Evolutionary conservation across 2,329 filamentous ascomycete species (phyloP).

Genomic region (Exophiala dermatitidis): DNA sequence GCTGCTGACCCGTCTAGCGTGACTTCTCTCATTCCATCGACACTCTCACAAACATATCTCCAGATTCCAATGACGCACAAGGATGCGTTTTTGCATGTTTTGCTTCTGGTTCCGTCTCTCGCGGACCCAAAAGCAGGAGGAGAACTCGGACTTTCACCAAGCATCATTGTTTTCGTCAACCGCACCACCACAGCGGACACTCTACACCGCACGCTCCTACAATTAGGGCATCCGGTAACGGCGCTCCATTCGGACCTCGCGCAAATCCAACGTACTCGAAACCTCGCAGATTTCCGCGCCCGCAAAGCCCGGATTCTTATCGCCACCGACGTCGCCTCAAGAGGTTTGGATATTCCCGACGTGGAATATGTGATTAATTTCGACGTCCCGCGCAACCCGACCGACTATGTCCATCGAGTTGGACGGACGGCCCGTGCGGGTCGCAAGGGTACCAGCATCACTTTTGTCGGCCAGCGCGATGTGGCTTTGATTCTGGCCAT

Average conservation of each 20-base stretch:
- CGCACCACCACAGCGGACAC: conserved; percentile 80
- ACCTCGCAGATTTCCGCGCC: conserved; percentile 85
- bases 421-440: conserved; percentile 93
- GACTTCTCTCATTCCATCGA: conserved; percentile 63
- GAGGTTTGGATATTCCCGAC: conserved; percentile 91
- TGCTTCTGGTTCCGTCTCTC: conserved; percentile 46
- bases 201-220: conserved; percentile 77
- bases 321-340: conserved; percentile 87
- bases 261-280: conserved; percentile 76
- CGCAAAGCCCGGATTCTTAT: conserved; percentile 82
- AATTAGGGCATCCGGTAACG: conserved; percentile 83
- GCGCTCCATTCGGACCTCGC: conserved; percentile 81
- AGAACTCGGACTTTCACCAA: conserved; percentile 42
- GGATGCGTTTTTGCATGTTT: conserved; percentile 87
- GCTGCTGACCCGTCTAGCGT: conserved; percentile 62
- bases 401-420: conserved; percentile 95
- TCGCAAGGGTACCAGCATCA: conserved; percentile 71
- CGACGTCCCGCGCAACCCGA: conserved; percentile 89
- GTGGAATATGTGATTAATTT: conserved; percentile 90
- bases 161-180: conserved; percentile 91
- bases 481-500: conserved; percentile 86
- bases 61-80: conserved; percentile 86
- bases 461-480: conserved; percentile 86
- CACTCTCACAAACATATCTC: conserved; percentile 75
- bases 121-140: conserved; percentile 2